Percentiles rank a stretch among this genome's conserved stretches.
Evolutionary conservation across 768 basidiomycete species (phyloP).

Genomic region (Amanita pallidorosea): DNA sequence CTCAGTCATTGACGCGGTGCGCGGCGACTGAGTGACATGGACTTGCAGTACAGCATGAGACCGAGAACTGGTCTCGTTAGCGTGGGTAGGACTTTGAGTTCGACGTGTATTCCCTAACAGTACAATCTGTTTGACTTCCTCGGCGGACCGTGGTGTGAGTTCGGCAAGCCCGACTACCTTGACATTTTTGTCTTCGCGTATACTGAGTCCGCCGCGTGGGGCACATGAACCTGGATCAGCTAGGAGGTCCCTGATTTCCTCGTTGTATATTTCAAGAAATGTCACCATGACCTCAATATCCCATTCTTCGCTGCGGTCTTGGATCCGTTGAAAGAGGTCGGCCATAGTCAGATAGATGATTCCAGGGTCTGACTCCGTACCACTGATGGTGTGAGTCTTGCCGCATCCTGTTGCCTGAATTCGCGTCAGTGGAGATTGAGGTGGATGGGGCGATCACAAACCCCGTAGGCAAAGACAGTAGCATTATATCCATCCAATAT

Average conservation of each 20-base stretch:
- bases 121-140: constrained; percentile 92
- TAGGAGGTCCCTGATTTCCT: constrained; percentile 94
- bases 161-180: constrained; percentile 83
- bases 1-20: constrained; percentile 78
- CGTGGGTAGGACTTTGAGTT: constrained; percentile 90
- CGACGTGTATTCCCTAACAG: constrained; percentile 79
- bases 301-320: constrained; percentile 78
- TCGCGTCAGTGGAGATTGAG: constrained; percentile 3
- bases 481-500: constrained; percentile 93
- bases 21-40: constrained; percentile 79
- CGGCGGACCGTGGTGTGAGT: constrained; percentile 69
- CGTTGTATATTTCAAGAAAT: constrained; percentile 98
- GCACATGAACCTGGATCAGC: constrained; percentile 51
- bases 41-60: constrained; percentile 98
- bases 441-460: constrained; percentile 29
- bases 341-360: constrained; percentile 97
- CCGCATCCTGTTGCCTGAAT: constrained; percentile 98
- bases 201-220: constrained; percentile 79
- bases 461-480: constrained; percentile 97
- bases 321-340: constrained; percentile 89
- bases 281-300: constrained; percentile 85
- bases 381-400: constrained; percentile 98
- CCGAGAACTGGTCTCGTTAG: constrained; percentile 92
- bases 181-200: constrained; percentile 91
- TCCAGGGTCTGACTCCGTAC: constrained; percentile 78